Evolutionary conservation across 2,329 filamentous ascomycete genomes (phyloP), one percentile per base, ranked within the genome.

Genomic region (Ophioceras dolichostomum): DNA sequence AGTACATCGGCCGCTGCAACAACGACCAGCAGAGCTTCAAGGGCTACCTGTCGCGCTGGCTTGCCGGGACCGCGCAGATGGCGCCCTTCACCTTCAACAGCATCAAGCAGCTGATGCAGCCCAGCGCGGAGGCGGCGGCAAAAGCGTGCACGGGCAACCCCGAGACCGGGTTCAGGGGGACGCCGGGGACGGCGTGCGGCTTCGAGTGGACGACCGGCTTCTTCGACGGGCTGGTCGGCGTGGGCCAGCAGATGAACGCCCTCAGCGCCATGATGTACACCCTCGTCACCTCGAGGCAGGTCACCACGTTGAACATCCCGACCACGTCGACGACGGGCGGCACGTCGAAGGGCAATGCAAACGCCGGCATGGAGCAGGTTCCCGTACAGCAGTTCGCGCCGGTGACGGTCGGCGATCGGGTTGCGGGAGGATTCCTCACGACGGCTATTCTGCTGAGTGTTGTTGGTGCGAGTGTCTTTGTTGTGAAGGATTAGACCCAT

Each of bases 21-120:
- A 67, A 67, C 44, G 81, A 87, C 54, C 79, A 86, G 59, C 70
- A 70, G 49, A 76, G 69, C 34, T 87, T 86, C 73, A 87, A 87
- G 59, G 81, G 78, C 10, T 86, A 84, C 54, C 63, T 85, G 19
- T 59, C 73, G 19, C 76, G 82, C 32, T 87, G 79, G 73, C 57
- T 79, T 51, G 67, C 73, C 1, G 61, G 60, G 14, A 68, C 72
- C 2, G 57, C 65, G 6, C 65, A 71, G 51, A 52, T 79, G 48
- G 73, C 68, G 2, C 69, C 75, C 1, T 62, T 65, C 44, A 71
- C 67, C 2, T 60, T 57, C 41, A 55, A 64, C 34, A 56, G 51
- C 4, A 68, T 79, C 43, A 60, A 62, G 47, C 61, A 65, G 5
- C 57, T 75, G n/a, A 54, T 81, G 31, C 51, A 56, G 22, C 53